Conservation (phyloP, 441 rosid genomes). For the Euphorbia celastroides region DNA sequence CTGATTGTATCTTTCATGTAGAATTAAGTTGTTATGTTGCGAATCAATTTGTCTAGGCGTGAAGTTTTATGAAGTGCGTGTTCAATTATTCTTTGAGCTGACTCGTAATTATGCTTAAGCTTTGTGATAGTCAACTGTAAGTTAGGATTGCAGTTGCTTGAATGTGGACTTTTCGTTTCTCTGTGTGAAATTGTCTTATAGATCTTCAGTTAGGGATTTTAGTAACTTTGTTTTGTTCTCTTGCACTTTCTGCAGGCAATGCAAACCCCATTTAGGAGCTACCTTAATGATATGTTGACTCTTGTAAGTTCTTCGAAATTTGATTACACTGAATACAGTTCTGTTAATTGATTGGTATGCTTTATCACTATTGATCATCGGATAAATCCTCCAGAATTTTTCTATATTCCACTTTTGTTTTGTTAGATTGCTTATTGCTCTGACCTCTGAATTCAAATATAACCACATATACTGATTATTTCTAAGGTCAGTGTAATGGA, state of each 20-base stretch:
- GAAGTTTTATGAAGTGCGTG: no score
- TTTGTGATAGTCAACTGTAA: neutral
- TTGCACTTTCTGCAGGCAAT: constrained; percentile 37
- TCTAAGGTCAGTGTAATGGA: neutral
- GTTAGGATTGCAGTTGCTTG: neutral
- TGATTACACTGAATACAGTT: neutral
- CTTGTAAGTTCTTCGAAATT: constrained; percentile 53
- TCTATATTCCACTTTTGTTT: neutral
- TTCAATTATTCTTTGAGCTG: neutral
- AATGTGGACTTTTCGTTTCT: neutral
- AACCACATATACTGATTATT: neutral
- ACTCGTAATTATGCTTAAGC: neutral
- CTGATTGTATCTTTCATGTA: neutral
- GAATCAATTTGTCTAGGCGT: neutral
- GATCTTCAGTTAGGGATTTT: neutral
- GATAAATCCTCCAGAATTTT: neutral
- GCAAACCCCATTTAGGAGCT: constrained; percentile 93
- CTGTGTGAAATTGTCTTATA: neutral
- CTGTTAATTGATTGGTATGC: neutral
- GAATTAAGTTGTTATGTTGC: neutral
- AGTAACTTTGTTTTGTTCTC: neutral
- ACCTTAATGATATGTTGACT: constrained; percentile 83
- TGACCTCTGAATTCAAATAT: neutral
- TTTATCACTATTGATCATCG: neutral
- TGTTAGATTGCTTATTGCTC: neutral